Evolutionary conservation across 1,284 basidiomycete genomes (phyloP).

Genomic region (Phellopilus nigrolimitatus): DNA sequence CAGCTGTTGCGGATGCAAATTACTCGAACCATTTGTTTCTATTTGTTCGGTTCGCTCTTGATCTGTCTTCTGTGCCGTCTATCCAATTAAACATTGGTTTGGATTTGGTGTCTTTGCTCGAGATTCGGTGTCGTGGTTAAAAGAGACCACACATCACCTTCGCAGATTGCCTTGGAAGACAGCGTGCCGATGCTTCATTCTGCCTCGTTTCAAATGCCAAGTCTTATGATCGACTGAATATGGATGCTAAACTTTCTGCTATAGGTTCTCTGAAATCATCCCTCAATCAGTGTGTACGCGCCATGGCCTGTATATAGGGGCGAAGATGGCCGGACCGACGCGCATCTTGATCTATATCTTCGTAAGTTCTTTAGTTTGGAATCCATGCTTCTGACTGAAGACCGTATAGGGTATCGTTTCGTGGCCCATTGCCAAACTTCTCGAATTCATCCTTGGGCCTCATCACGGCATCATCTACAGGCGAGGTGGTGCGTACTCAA

Average conservation of each 20-base stretch:
- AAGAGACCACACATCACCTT: too few relatives aligned
- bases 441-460: constrained; percentile 58
- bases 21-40: too few relatives aligned
- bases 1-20: too few relatives aligned
- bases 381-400: background rate
- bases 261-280: constrained; percentile 86
- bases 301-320: constrained; percentile 88
- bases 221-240: too few relatives aligned
- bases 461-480: constrained; percentile 61
- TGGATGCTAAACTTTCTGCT: background rate
- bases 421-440: constrained; percentile 74
- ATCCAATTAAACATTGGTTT: too few relatives aligned
- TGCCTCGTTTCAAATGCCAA: too few relatives aligned
- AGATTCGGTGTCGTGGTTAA: too few relatives aligned
- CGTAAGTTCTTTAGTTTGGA: constrained; percentile 36
- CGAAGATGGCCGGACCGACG: constrained; percentile 82
- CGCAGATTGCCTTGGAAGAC: too few relatives aligned
- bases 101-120: too few relatives aligned
- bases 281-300: constrained; percentile 88
- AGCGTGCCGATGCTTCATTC: too few relatives aligned
- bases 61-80: too few relatives aligned
- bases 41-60: too few relatives aligned
- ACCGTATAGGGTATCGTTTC: constrained; percentile 59
- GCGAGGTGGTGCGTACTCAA: constrained; percentile 31
- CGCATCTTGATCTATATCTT: constrained; percentile 64